Evolutionary conservation across 2,329 filamentous ascomycete species (phyloP).

Genomic region (Sarocladium strictum): DNA sequence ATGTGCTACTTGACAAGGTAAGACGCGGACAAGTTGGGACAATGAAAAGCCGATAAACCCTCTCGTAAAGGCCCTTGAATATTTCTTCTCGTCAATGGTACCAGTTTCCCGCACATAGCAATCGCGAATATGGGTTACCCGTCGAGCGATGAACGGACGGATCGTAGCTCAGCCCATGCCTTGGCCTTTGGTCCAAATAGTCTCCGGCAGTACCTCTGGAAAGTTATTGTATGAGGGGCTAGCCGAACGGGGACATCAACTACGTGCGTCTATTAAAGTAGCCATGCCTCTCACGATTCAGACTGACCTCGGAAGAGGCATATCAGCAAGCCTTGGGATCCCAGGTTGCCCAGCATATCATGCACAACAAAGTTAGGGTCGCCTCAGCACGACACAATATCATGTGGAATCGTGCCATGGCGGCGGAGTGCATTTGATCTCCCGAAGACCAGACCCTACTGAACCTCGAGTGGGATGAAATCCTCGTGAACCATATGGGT

Average conservation of each 20-base stretch:
- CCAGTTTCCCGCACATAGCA: too few species aligned
- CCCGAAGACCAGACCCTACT: not conserved
- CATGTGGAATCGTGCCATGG: conserved; percentile 2
- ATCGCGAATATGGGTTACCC: not conserved
- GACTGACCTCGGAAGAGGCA: not conserved
- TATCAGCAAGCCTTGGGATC: not conserved
- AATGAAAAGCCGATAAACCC: too few species aligned
- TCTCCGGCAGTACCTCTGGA: not conserved
- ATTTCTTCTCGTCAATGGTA: too few species aligned
- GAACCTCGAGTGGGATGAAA: not conserved
- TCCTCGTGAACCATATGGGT: not conserved
- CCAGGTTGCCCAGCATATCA: not conserved
- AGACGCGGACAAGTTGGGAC: too few species aligned
- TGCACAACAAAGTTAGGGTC: not conserved
- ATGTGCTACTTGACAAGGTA: too few species aligned
- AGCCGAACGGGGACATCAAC: not conserved
- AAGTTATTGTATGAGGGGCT: not conserved
- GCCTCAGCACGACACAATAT: not conserved
- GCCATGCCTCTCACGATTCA: too few species aligned
- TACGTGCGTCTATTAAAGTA: too few species aligned
- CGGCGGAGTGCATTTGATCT: not conserved
- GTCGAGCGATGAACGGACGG: not conserved
- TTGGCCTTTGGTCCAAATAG: not conserved
- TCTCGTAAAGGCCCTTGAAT: too few species aligned
- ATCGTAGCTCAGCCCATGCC: not conserved